These are phyloP conservation scores for Chrysanthemum makinoi DNA, from an alignment of 129 eudicot species.

Conservation along the genomic window DNA sequence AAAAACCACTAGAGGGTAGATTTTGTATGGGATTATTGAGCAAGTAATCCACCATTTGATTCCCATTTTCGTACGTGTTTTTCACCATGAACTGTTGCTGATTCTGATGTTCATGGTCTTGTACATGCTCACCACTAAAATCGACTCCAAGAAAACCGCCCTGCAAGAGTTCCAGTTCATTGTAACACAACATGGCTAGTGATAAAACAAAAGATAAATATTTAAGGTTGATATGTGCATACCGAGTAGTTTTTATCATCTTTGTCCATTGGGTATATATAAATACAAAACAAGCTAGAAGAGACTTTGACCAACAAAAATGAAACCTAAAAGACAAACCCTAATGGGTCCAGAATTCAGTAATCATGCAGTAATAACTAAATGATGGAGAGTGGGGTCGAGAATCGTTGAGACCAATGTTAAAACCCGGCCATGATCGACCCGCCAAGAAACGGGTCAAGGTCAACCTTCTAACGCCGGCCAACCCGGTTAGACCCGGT, in stretches of 20 bases:
- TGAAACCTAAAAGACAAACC: conserved; percentile 40
- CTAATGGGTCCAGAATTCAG: conserved; percentile 41
- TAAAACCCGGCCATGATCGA: too few relatives aligned
- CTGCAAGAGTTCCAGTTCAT: conserved; percentile 44
- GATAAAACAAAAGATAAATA: conserved; percentile 6
- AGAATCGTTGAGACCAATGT: too few relatives aligned
- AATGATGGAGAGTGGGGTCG: conserved; percentile 28
- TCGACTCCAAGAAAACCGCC: conserved; percentile 46
- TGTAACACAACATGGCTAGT: conserved; percentile 37
- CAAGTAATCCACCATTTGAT: conserved; percentile 62
- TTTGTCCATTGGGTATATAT: conserved; percentile 60
- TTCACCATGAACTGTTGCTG: conserved; percentile 41
- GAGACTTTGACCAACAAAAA: conserved; percentile 26
- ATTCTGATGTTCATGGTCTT: conserved; percentile 26
- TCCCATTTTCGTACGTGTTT: conserved; percentile 41
- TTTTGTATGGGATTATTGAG: conserved; percentile 41
- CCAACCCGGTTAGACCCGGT: too few relatives aligned
- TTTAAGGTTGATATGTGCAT: conserved; percentile 25
- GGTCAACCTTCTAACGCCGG: too few relatives aligned
- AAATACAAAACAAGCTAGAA: conserved; percentile 27
- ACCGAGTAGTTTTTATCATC: conserved; percentile 73
- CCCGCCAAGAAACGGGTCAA: too few relatives aligned
- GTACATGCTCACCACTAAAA: conserved; percentile 46
- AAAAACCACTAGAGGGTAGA: conserved; percentile 30
- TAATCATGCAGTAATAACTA: conserved; percentile 31